These are phyloP conservation scores for Backusella australiensis DNA, from an alignment of 192 early-diverging fungal species.

Conservation along the genomic window DNA sequence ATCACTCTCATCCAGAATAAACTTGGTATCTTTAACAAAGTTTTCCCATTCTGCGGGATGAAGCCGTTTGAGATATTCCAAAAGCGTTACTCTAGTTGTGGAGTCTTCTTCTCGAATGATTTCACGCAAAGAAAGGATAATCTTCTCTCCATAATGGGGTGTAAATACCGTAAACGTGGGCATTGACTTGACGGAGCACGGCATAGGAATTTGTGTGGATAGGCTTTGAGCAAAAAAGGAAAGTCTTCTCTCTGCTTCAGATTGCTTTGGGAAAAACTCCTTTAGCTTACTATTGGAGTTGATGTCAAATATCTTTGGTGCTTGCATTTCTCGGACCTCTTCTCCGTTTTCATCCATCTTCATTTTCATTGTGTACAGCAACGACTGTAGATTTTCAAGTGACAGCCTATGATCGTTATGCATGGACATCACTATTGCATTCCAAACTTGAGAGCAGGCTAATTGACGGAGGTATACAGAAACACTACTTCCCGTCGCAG, in stretches of 20 bases:
- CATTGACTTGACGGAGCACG: constrained; percentile 63
- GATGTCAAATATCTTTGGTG: constrained; percentile 18
- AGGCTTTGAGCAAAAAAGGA: constrained; percentile 74
- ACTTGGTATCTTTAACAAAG: constrained; percentile 75
- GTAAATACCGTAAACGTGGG: constrained; percentile 70
- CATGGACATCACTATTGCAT: constrained; percentile 67
- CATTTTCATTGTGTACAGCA: constrained; percentile 56
- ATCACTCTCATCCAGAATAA: constrained; percentile 53
- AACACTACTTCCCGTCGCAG: constrained; percentile 53
- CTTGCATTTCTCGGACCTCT: constrained; percentile 5
- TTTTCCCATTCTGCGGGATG: constrained; percentile 72
- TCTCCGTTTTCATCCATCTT: constrained; percentile 43
- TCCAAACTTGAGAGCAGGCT: constrained; percentile 73
- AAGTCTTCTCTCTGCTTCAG: constrained; percentile 65
- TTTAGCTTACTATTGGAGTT: constrained; percentile 42
- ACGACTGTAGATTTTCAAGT: constrained; percentile 58
- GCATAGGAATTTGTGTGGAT: constrained; percentile 60
- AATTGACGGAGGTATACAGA: constrained; percentile 61
- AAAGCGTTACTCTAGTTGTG: constrained; percentile 62
- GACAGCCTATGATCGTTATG: constrained; percentile 65
- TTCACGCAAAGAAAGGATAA: constrained; percentile 66
- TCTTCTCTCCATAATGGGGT: constrained; percentile 73
- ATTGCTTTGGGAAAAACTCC: constrained; percentile 47
- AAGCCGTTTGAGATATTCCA: constrained; percentile 66
- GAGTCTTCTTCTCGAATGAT: constrained; percentile 72